Conservation (phyloP, 148 eudicot genomes). For the Fagopyrum homotropicum region DNA sequence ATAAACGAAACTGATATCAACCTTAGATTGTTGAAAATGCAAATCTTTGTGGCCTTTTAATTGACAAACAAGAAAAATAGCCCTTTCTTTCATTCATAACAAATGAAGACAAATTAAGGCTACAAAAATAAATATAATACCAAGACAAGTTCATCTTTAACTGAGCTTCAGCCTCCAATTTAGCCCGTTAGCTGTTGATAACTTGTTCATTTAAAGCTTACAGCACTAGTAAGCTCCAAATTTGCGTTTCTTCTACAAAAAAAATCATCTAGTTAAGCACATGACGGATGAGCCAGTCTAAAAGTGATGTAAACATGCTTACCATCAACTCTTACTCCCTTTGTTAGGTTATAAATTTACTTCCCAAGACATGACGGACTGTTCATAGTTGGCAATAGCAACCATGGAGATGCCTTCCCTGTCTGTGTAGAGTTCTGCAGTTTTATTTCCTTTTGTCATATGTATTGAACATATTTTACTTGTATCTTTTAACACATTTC, state of each 20-base stretch:
- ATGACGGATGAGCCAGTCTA: no score
- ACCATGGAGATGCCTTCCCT: no score
- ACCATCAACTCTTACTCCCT: no score
- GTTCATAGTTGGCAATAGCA: no score
- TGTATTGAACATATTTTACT: background rate
- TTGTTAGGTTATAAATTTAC: no score
- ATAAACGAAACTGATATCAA: background rate
- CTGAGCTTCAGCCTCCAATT: background rate
- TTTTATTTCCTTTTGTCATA: background rate
- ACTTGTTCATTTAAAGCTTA: background rate
- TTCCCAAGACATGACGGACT: no score
- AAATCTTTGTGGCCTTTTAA: background rate
- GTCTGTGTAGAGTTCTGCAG: background rate
- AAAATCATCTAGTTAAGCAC: no score
- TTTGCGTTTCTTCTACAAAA: no score
- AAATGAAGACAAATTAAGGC: background rate
- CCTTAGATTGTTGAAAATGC: background rate
- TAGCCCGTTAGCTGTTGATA: background rate
- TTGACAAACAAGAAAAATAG: background rate
- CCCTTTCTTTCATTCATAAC: background rate
- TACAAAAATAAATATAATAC: no score
- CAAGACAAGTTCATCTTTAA: background rate
- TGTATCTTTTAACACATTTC: background rate
- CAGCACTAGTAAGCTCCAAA: background rate
- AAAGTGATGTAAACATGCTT: no score